These are phyloP conservation scores for Chaetomium tenue DNA, from an alignment of 495 filamentous ascomycete genomes.

Conservation along the genomic window DNA sequence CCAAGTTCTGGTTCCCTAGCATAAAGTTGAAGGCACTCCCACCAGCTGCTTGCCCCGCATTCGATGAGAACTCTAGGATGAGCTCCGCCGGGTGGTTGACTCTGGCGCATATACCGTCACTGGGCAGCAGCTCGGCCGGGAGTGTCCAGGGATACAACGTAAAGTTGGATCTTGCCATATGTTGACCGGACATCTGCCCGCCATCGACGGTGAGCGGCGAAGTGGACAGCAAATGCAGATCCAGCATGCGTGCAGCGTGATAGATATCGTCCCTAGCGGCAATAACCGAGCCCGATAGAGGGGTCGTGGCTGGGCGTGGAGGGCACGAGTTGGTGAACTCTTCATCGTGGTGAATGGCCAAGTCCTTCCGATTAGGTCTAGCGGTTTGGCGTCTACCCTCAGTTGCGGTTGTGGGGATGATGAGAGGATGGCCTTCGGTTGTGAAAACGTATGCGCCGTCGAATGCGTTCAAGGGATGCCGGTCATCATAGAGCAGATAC, in stretches of 20 bases:
- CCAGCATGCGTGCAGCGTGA: slow-evolving; percentile 82
- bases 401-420: slow-evolving; percentile 61
- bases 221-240: slow-evolving; percentile 65
- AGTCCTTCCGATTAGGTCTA: slow-evolving; percentile 21
- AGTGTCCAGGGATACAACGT: slow-evolving; percentile 91
- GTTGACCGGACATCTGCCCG: slow-evolving; percentile 36
- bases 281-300: slow-evolving; percentile 71
- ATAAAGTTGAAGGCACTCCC: slow-evolving; percentile 57
- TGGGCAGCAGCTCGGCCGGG: slow-evolving; percentile 67
- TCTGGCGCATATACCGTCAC: slow-evolving; percentile 65
- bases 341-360: slow-evolving; percentile 37
- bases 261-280: slow-evolving; percentile 86
- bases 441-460: slow-evolving; percentile 90
- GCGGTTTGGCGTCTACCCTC: slow-evolving; percentile 23
- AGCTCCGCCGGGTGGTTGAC: slow-evolving; percentile 56
- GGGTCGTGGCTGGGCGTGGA: slow-evolving; percentile 52
- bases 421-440: slow-evolving; percentile 91
- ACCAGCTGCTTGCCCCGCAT: slow-evolving; percentile 54
- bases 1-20: slow-evolving; percentile 47
- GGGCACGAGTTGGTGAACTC: slow-evolving; percentile 59
- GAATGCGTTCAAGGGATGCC: slow-evolving; percentile 81
- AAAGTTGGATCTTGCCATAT: slow-evolving; percentile 55
- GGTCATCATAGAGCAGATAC: slow-evolving; percentile 79
- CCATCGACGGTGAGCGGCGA: slow-evolving; percentile 34
- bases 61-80: slow-evolving; percentile 77